Evolutionary conservation across 495 filamentous ascomycete species (phyloP), one percentile per base, ranked within the genome.

Genomic region (Podospora comata): DNA sequence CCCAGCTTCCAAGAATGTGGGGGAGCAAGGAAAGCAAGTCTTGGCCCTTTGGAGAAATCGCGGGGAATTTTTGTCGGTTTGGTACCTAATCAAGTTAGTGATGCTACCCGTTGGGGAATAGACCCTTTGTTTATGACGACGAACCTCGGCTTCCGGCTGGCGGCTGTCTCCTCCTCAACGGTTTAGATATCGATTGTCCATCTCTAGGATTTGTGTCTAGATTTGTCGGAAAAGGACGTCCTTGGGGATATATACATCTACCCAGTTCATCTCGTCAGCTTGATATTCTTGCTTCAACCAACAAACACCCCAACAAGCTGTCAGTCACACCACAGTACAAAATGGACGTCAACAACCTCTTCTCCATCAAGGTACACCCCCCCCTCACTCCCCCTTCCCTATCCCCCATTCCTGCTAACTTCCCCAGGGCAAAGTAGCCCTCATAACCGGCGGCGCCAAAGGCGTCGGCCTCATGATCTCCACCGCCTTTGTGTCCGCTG

Each of bases 381-480:
- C n/a, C 44, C 39, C 19, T 23, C 30, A 63, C 23, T 48, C 54
- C 66, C 23, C 54, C n/a, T 20, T 19, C n/a, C 55, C n/a, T 23
- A 23, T 23, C 13, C 6, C 13, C 13, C 15, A 23, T 44, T 32
- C 20, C 27, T 20, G 7, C 30, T 32, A 32, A 32, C 30, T 32
- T 7, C 20, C 3, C 44, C 39, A 80, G 74, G 79, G 72, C 66
- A 82, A 81, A 75, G 77, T 80, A 15, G 75, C 77, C 69, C 72
- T 81, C 39, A 73, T 81, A 34, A 81, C 79, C 11, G 79, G 79
- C 71, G 79, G 81, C 57, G 81, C 78, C 60, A 91, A 87, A 63
- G 86, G 87, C 59, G 85, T 91, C 65, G 88, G 89, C 27, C 85
- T 90, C 60, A 95, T 94, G 92, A 93, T 93, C 67, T 89, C 90